Conservation (phyloP, 2,329 filamentous ascomycete genomes). For the Diaporthe sp. region DNA sequence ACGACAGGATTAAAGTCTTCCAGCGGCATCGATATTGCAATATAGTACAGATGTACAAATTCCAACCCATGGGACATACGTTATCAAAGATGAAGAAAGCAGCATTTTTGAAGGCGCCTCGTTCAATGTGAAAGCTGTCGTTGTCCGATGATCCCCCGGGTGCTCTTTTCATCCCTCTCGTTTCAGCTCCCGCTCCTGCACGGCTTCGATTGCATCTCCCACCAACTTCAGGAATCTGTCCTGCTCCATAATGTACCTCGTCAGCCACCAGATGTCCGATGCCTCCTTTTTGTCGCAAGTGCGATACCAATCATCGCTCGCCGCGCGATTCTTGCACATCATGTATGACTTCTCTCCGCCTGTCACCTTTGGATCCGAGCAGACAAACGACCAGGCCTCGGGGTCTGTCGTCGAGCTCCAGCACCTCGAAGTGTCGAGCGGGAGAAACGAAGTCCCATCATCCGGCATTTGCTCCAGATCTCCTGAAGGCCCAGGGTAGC, state of each 20-base stretch:
- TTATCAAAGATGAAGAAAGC: too few relatives aligned
- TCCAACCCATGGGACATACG: too few relatives aligned
- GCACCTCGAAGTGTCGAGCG: constrained; percentile 9
- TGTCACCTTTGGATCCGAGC: constrained; percentile 1
- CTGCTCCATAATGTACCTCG: constrained; percentile 9
- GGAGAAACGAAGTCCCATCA: constrained; percentile 14
- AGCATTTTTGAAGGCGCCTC: not conserved
- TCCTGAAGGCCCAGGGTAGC: not conserved
- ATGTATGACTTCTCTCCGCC: constrained; percentile 12
- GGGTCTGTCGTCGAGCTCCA: constrained; percentile 7
- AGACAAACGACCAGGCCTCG: not conserved
- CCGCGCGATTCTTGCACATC: not conserved
- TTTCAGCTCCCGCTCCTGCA: not conserved
- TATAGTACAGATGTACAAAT: too few relatives aligned
- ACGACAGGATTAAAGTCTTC: too few relatives aligned
- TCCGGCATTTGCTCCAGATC: not conserved
- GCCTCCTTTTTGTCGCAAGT: constrained; percentile 14
- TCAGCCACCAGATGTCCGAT: constrained; percentile 11
- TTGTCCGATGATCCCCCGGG: too few relatives aligned
- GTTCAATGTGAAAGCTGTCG: too few relatives aligned
- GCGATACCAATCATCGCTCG: constrained; percentile 10
- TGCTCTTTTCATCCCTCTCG: not conserved
- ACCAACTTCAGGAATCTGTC: constrained; percentile 3
- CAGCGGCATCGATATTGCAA: too few relatives aligned
- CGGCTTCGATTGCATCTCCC: constrained; percentile 5